These are phyloP conservation scores for Pichia exigua DNA, from an alignment of 805 yeast genomes.

Conservation along the genomic window DNA sequence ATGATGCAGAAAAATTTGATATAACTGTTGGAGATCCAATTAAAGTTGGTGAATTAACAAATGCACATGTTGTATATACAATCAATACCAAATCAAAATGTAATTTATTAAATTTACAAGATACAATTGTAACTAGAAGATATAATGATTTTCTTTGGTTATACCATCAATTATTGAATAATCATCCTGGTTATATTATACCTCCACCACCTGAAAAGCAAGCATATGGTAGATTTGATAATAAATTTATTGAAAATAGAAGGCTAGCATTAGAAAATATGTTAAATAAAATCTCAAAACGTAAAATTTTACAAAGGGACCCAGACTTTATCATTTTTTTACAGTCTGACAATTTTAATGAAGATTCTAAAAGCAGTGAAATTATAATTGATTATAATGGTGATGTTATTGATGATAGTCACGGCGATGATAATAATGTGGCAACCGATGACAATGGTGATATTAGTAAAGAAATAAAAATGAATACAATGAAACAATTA, in stretches of 20 bases:
- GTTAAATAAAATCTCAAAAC: constrained; percentile 63
- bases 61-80: constrained; percentile 81
- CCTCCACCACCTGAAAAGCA: constrained; percentile 98
- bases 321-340: constrained; percentile 72
- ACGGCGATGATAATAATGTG: constrained; percentile 8
- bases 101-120: constrained; percentile 28
- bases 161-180: constrained; percentile 76
- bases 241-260: constrained; percentile 81
- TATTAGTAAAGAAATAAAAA: not conserved
- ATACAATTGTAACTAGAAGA: constrained; percentile 64
- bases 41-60: constrained; percentile 84
- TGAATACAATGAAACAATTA: constrained; percentile 23
- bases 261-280: constrained; percentile 78
- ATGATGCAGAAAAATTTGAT: constrained; percentile 35
- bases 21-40: constrained; percentile 84
- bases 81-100: constrained; percentile 57
- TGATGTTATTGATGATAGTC: constrained; percentile 20
- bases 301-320: constrained; percentile 54
- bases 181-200: constrained; percentile 82
- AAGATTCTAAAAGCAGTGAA: constrained; percentile 66
- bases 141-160: constrained; percentile 93
- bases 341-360: constrained; percentile 60
- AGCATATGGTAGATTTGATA: constrained; percentile 84
- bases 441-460: not conserved
- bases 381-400: constrained; percentile 27